Conservation (phyloP, 495 filamentous ascomycete genomes). For the Chaetomium cochliodes region DNA sequence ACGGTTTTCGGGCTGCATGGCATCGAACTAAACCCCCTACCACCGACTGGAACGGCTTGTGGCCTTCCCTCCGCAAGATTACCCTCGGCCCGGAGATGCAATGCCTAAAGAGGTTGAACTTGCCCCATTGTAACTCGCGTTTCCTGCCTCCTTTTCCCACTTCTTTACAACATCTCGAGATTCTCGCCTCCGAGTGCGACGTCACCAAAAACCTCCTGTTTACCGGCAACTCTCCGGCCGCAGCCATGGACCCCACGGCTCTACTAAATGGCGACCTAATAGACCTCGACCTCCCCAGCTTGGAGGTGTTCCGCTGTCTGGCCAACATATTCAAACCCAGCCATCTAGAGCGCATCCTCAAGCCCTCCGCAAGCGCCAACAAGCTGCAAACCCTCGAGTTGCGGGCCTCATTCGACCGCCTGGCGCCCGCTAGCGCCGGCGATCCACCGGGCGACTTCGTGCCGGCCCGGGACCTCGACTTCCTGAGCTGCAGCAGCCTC, state of each 20-base stretch:
- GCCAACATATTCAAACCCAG: background rate
- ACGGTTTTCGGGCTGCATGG: conserved; percentile 11
- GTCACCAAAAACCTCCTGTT: conserved; percentile 16
- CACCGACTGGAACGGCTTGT: background rate
- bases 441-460: background rate
- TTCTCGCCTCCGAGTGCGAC: background rate
- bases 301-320: conserved; percentile 30
- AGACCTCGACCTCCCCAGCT: conserved; percentile 16
- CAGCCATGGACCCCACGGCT: background rate
- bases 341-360: conserved; percentile 18
- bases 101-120: background rate
- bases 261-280: background rate
- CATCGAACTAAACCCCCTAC: background rate
- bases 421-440: no score
- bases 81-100: conserved; percentile 4
- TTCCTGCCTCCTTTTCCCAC: conserved; percentile 17
- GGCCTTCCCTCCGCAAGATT: conserved; percentile 16
- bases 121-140: background rate
- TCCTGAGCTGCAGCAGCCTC: conserved; percentile 17
- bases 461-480: conserved; percentile 22
- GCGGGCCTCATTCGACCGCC: background rate
- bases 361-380: conserved; percentile 13
- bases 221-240: background rate
- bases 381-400: conserved; percentile 31
- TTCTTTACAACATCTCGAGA: conserved; percentile 18